These are phyloP conservation scores for Excoecaria cochinchinensis DNA, from an alignment of 345 rosid species.

Conservation along the genomic window DNA sequence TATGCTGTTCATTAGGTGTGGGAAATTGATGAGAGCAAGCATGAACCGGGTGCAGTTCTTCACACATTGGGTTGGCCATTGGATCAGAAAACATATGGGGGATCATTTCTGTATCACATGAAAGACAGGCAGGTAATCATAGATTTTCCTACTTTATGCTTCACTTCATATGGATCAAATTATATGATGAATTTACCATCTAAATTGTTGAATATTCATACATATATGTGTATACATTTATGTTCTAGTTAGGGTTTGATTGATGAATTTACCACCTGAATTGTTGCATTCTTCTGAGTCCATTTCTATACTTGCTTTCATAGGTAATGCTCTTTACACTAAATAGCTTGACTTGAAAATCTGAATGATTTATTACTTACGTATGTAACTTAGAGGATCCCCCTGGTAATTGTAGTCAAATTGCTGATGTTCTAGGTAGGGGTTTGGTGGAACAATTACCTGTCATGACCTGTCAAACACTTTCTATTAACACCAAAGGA, in stretches of 20 bases:
- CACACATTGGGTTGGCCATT: slow-evolving; percentile 97
- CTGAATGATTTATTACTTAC: not conserved
- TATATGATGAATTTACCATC: not conserved
- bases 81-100: slow-evolving; percentile 84
- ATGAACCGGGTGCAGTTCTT: slow-evolving; percentile 76
- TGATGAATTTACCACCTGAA: not conserved
- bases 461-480: not conserved
- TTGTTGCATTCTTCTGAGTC: not conserved
- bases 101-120: slow-evolving; percentile 98
- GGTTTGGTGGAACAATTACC: not conserved
- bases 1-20: slow-evolving; percentile 62
- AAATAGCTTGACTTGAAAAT: not conserved
- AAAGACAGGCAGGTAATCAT: slow-evolving; percentile 63
- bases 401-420: not conserved
- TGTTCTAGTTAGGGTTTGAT: not conserved
- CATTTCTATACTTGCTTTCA: not conserved
- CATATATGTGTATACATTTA: too few relatives aligned
- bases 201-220: too few relatives aligned
- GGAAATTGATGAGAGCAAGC: slow-evolving; percentile 88
- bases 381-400: not conserved
- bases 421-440: not conserved
- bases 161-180: not conserved
- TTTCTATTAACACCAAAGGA: not conserved
- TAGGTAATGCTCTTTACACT: not conserved
- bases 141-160: not conserved